Percentiles rank a stretch among this genome's conserved stretches.
phyloP scores from a whole-genome alignment of 345 rosid genomes.

The Durio zibethinus region DNA sequence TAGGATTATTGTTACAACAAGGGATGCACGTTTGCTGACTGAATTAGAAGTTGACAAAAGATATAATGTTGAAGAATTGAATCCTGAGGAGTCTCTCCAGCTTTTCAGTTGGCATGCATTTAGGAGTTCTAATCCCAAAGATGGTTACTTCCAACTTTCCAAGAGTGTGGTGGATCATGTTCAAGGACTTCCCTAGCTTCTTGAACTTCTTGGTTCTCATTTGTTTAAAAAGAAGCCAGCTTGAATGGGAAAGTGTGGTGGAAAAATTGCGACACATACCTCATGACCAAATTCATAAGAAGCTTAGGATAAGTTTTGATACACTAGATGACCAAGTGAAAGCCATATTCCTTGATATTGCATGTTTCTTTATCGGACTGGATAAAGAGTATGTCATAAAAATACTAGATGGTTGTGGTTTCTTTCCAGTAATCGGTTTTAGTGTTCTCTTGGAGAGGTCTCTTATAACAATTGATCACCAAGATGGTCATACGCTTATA shows the following conservation, averaged over 20 bases:
- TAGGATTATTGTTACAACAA: background rate
- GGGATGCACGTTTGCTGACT: background rate
- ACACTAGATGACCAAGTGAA: background rate
- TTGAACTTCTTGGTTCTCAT: background rate
- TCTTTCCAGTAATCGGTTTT: background rate
- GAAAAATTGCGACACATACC: background rate
- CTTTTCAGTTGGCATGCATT: constrained; percentile 2
- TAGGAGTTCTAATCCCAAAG: background rate
- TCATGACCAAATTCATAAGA: background rate
- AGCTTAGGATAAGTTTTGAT: constrained; percentile 11
- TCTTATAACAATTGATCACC: background rate
- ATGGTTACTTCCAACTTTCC: background rate
- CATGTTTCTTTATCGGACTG: constrained; percentile 15
- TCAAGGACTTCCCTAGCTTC: constrained; percentile 15
- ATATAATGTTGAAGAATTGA: background rate
- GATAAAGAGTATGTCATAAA: background rate
- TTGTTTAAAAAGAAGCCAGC: background rate
- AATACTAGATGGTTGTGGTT: background rate
- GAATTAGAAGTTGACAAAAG: background rate
- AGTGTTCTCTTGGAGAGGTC: background rate
- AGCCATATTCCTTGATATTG: constrained; percentile 14
- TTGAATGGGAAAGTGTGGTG: constrained; percentile 2
- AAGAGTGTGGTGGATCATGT: background rate
- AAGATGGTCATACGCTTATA: background rate
- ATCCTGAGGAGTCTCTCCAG: background rate